Evolutionary conservation across 768 basidiomycete genomes (phyloP).

Genomic region (Pisolithus albus): DNA sequence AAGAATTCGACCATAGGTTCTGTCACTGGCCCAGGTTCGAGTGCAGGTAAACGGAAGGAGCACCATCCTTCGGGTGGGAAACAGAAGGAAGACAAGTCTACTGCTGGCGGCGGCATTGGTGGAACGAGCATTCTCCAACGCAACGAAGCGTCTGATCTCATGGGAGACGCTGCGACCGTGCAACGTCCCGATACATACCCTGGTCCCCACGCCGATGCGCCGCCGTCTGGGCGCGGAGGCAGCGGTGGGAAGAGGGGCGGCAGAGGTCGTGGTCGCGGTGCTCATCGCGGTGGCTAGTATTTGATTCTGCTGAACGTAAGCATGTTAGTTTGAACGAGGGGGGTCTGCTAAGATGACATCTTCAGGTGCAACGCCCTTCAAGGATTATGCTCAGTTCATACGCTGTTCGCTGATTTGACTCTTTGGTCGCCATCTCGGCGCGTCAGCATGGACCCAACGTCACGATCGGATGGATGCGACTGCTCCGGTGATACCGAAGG

Average conservation of each 20-base stretch:
- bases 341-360: too few relatives aligned
- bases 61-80: constrained; percentile 3
- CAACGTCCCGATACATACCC: constrained; percentile 4
- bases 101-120: neutral
- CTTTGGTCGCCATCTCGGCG: too few relatives aligned
- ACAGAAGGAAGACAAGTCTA: constrained; percentile 9
- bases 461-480: too few relatives aligned
- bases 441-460: too few relatives aligned
- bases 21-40: neutral
- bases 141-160: constrained; percentile 9
- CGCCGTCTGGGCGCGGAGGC: neutral
- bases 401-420: too few relatives aligned
- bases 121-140: constrained; percentile 23
- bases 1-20: neutral
- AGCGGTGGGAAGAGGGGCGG: neutral
- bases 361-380: too few relatives aligned
- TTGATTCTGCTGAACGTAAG: too few relatives aligned
- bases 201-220: neutral
- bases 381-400: too few relatives aligned
- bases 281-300: too few relatives aligned
- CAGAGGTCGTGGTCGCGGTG: too few relatives aligned
- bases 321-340: too few relatives aligned
- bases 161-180: constrained; percentile 3
- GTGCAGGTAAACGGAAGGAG: neutral
- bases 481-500: too few relatives aligned